phyloP scores from a whole-genome alignment of 2,329 filamentous ascomycete genomes.

The Phaeosphaeria sp. region DNA sequence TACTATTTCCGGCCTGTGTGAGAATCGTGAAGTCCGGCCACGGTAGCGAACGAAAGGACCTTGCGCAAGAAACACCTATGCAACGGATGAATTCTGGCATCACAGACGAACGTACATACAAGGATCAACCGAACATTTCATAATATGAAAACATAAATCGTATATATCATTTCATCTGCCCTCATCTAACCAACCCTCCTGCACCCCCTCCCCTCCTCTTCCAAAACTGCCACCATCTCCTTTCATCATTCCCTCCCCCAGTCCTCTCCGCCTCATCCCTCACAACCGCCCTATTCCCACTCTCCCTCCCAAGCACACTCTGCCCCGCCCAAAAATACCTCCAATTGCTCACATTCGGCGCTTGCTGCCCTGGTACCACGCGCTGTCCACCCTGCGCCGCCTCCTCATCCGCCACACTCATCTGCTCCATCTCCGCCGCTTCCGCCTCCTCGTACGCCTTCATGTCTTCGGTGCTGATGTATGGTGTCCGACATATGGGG shows the following conservation, averaged over 20 bases:
- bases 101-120: no score
- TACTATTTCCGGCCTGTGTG: no score
- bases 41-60: no score
- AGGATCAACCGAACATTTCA: no score
- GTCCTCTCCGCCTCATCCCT: not conserved
- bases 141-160: not conserved
- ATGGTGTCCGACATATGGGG: conserved; percentile 40
- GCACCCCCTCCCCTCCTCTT: no score
- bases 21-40: no score
- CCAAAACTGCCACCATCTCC: not conserved
- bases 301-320: conserved; percentile 3
- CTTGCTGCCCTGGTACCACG: not conserved
- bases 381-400: not conserved
- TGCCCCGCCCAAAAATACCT: conserved; percentile 15
- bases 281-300: not conserved
- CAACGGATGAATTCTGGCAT: no score
- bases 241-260: not conserved
- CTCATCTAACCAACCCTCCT: no score
- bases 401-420: not conserved
- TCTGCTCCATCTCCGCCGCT: conserved; percentile 3
- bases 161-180: not conserved
- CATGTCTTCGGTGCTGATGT: conserved; percentile 29
- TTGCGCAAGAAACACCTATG: no score
- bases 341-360: conserved; percentile 13
- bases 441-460: conserved; percentile 21